These are phyloP conservation scores for Neurospora sp. DNA, from an alignment of 495 filamentous ascomycete species.

Conservation along the genomic window DNA sequence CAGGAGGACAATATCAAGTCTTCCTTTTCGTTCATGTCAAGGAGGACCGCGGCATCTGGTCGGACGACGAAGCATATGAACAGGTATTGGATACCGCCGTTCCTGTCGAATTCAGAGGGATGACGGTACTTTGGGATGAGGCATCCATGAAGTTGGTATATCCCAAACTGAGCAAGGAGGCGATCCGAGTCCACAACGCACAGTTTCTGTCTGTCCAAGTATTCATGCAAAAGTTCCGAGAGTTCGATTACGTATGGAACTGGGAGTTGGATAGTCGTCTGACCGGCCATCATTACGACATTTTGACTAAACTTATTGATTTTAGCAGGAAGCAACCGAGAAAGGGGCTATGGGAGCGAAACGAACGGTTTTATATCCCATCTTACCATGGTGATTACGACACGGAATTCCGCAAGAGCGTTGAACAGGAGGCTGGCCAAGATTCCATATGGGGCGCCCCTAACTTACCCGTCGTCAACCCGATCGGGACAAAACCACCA, in stretches of 20 bases:
- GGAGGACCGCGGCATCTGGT: constrained; percentile 47
- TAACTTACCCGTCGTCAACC: constrained; percentile 39
- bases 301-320: constrained; percentile 47
- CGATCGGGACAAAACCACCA: constrained; percentile 51
- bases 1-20: constrained; percentile 69
- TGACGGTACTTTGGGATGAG: constrained; percentile 61
- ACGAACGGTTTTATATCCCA: constrained; percentile 61
- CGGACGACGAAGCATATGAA: constrained; percentile 42
- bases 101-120: constrained; percentile 55
- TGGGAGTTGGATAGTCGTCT: constrained; percentile 66
- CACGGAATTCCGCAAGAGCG: constrained; percentile 39
- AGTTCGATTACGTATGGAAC: constrained; percentile 71
- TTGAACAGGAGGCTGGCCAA: constrained; percentile 35
- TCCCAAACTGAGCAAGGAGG: constrained; percentile 34
- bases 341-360: constrained; percentile 65
- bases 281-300: constrained; percentile 61
- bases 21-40: constrained; percentile 68
- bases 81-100: constrained; percentile 42
- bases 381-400: constrained; percentile 50
- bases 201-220: constrained; percentile 54
- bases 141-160: constrained; percentile 48
- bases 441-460: constrained; percentile 56
- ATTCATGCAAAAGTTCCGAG: constrained; percentile 57
- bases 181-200: constrained; percentile 30
- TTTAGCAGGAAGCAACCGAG: constrained; percentile 56